A percentile compares a stretch with the other conserved stretches of the same genome.
Conservation (phyloP, 2,329 filamentous ascomycete genomes). For the Sclerotinia nivalis region DNA sequence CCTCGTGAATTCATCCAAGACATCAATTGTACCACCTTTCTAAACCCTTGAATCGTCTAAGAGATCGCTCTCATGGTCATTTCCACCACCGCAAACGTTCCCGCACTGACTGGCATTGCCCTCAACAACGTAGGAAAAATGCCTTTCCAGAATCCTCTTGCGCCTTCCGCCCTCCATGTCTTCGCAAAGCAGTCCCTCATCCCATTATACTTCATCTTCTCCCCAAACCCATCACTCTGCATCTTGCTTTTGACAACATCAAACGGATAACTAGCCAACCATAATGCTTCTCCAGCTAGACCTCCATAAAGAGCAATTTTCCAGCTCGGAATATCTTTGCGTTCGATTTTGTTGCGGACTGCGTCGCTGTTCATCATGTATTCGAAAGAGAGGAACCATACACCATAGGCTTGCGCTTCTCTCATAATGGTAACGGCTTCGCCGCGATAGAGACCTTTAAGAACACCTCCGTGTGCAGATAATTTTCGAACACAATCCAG, state of each 20-base stretch:
- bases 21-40: not conserved
- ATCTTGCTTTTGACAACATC: conserved; percentile 99
- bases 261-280: conserved; percentile 91
- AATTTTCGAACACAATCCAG: conserved; percentile 90
- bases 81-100: conserved; percentile 89
- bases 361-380: conserved; percentile 93
- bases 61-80: conserved; percentile 64
- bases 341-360: conserved; percentile 69
- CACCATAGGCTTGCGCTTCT: conserved; percentile 91
- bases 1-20: not conserved
- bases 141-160: conserved; percentile 90
- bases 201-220: conserved; percentile 67
- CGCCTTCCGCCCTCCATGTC: conserved; percentile 75
- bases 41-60: conserved; percentile 30
- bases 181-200: conserved; percentile 91
- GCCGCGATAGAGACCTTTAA: conserved; percentile 81
- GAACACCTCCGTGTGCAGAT: conserved; percentile 63
- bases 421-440: conserved; percentile 81
- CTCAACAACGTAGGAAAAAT: conserved; percentile 86
- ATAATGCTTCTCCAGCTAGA: conserved; percentile 88
- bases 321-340: conserved; percentile 75
- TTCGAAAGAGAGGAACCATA: conserved; percentile 95
- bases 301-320: conserved; percentile 94
- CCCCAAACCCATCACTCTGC: conserved; percentile 92
- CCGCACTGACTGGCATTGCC: conserved; percentile 95